These are phyloP conservation scores for Arctium lappa DNA, from an alignment of 129 eudicot species.

Conservation along the genomic window DNA sequence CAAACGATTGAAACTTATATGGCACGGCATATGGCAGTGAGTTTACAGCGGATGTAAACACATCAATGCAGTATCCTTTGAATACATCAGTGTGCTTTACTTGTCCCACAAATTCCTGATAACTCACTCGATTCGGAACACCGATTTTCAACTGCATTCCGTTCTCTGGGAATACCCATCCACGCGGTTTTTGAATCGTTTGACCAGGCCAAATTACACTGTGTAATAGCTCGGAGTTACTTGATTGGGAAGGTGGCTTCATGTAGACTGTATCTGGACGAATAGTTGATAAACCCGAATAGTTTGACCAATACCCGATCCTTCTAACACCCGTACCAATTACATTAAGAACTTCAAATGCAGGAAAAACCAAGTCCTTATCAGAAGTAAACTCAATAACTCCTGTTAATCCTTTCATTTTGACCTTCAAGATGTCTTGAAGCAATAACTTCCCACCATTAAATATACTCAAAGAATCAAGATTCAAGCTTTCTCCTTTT, in stretches of 20 bases:
- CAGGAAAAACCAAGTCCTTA: slow-evolving; percentile 42
- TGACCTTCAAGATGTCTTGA: slow-evolving; percentile 37
- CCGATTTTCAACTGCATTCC: slow-evolving; percentile 60
- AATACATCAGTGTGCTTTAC: slow-evolving; percentile 28
- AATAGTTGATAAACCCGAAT: slow-evolving; percentile 60
- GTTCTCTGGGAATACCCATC: slow-evolving; percentile 91
- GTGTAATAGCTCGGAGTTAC: slow-evolving; percentile 32
- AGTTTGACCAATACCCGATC: slow-evolving; percentile 81
- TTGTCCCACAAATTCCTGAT: slow-evolving; percentile 51
- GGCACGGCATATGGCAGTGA: slow-evolving; percentile 86
- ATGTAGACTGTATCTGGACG: slow-evolving; percentile 51
- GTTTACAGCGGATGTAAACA: slow-evolving; percentile 64
- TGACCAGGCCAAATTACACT: slow-evolving; percentile 81
- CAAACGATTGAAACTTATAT: slow-evolving; percentile 53
- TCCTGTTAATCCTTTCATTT: slow-evolving; percentile 75
- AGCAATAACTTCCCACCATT: slow-evolving; percentile 55
- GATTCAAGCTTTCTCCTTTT: slow-evolving; percentile 31
- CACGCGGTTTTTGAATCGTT: slow-evolving; percentile 61
- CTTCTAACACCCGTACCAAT: slow-evolving; percentile 63
- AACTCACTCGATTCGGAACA: slow-evolving; percentile 66
- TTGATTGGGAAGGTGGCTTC: slow-evolving; percentile 36
- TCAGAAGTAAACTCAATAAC: slow-evolving; percentile 45
- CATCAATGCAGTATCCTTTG: slow-evolving; percentile 82
- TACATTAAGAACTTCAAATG: slow-evolving; percentile 75
- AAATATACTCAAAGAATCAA: slow-evolving; percentile 53